These are phyloP conservation scores for Ambrosiella cleistominuta DNA, from an alignment of 2,329 filamentous ascomycete genomes.

Conservation along the genomic window DNA sequence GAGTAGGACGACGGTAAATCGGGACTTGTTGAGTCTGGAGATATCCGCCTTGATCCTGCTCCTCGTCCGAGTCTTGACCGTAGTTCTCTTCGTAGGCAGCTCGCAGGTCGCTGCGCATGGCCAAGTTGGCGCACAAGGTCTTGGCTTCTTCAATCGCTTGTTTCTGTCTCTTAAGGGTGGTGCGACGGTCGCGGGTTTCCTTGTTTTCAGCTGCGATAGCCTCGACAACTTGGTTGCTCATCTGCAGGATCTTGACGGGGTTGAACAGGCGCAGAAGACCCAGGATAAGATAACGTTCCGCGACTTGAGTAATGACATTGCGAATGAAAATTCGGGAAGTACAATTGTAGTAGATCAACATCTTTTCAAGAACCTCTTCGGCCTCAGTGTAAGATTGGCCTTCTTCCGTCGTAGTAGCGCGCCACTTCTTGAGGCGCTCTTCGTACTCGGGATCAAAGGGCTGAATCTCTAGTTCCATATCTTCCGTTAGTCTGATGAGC, in stretches of 20 bases:
- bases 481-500: conserved; percentile 28
- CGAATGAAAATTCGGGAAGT: conserved; percentile 34
- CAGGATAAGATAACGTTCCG: conserved; percentile 32
- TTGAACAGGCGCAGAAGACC: conserved; percentile 36
- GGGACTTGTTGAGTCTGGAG: conserved; percentile 2
- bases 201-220: conserved; percentile 36
- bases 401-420: conserved; percentile 24
- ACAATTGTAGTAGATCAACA: conserved; percentile 37
- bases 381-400: conserved; percentile 32
- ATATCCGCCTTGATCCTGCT: background rate
- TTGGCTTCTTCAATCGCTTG: conserved; percentile 33
- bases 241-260: conserved; percentile 31
- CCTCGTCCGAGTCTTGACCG: conserved; percentile 10
- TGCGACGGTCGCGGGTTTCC: conserved; percentile 32
- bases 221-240: conserved; percentile 28
- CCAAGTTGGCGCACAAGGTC: conserved; percentile 30
- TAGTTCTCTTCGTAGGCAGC: conserved; percentile 18
- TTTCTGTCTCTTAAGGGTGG: conserved; percentile 30
- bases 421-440: conserved; percentile 31
- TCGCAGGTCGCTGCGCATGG: conserved; percentile 34
- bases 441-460: conserved; percentile 37
- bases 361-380: conserved; percentile 36
- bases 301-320: conserved; percentile 35
- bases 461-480: conserved; percentile 35
- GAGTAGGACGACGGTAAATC: conserved; percentile 5